Evolutionary conservation across 2,329 filamentous ascomycete genomes (phyloP).

Genomic region (Triangularia setosa): DNA sequence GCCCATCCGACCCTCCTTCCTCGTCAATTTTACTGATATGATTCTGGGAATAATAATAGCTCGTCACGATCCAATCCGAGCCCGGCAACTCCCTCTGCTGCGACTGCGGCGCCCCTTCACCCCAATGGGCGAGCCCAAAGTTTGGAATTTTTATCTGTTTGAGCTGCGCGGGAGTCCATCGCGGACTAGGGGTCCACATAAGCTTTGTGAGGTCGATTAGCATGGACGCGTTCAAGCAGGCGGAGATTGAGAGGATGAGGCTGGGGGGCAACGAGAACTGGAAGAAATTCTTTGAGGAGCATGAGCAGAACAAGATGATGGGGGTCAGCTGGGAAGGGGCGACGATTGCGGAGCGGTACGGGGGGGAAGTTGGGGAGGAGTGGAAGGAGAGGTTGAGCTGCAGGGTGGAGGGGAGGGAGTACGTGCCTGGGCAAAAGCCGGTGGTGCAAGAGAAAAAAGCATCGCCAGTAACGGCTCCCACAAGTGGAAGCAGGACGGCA

Average conservation of each 20-base stretch:
- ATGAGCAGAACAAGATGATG: constrained; percentile 61
- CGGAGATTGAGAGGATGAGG: constrained; percentile 91
- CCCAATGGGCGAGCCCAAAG: constrained; percentile 97
- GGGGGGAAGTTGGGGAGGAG: constrained; percentile 86
- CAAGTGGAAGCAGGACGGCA: constrained; percentile 29
- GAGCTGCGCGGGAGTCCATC: constrained; percentile 89
- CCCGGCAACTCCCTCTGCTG: constrained; percentile 87
- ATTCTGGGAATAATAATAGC: constrained; percentile 44
- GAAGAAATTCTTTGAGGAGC: constrained; percentile 79
- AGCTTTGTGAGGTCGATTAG: constrained; percentile 96
- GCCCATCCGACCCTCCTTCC: not conserved
- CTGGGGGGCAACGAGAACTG: constrained; percentile 85
- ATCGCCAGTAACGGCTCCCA: constrained; percentile 28
- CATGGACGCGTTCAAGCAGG: constrained; percentile 96
- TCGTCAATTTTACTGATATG: too few relatives aligned
- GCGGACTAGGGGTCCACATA: constrained; percentile 93
- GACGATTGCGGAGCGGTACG: constrained; percentile 86
- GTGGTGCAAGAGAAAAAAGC: constrained; percentile 30
- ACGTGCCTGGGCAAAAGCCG: constrained; percentile 68
- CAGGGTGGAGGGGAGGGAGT: constrained; percentile 84
- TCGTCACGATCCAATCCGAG: constrained; percentile 86
- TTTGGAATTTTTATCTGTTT: constrained; percentile 99
- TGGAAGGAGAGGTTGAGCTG: constrained; percentile 87
- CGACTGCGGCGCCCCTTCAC: constrained; percentile 91
- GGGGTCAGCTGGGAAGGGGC: constrained; percentile 77